Evolutionary conservation across 495 filamentous ascomycete species (phyloP).

Genomic region (Delitschia confertaspora): DNA sequence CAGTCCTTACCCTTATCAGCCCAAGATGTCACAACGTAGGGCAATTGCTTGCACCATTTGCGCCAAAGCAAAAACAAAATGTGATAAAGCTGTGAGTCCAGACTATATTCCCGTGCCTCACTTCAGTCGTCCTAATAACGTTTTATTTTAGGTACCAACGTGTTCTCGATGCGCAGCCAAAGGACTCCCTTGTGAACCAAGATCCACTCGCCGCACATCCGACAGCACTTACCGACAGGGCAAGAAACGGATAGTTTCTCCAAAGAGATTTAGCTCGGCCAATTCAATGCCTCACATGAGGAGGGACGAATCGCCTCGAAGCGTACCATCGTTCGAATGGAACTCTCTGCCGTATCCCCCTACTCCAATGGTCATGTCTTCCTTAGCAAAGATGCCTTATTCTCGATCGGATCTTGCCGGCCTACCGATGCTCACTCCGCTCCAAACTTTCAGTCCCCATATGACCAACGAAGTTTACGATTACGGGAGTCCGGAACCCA

Average conservation of each 20-base stretch:
- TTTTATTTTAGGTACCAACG: conserved; percentile 17
- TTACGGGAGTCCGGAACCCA: conserved; percentile 18
- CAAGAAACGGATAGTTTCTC: conserved; percentile 22
- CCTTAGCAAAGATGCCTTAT: conserved; percentile 12
- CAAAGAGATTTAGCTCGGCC: conserved; percentile 19
- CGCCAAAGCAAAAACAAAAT: conserved; percentile 46
- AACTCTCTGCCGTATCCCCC: conserved; percentile 5
- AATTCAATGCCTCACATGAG: conserved; percentile 15
- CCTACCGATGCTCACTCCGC: conserved; percentile 13
- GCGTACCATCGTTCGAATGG: conserved; percentile 21
- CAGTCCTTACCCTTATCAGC: conserved; percentile 8
- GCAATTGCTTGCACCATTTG: conserved; percentile 51
- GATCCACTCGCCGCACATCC: conserved; percentile 27
- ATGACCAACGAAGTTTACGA: conserved; percentile 22
- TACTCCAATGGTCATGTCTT: conserved; percentile 6
- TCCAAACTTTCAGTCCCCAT: conserved; percentile 16
- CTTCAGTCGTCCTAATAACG: neutral
- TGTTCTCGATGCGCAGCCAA: conserved; percentile 27
- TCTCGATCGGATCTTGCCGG: conserved; percentile 10
- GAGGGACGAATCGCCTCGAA: conserved; percentile 19
- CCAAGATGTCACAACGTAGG: conserved; percentile 19
- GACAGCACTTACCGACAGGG: conserved; percentile 23
- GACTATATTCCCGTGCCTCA: neutral
- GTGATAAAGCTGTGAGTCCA: conserved; percentile 28
- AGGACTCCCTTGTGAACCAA: conserved; percentile 24